These are phyloP conservation scores for Alloteropsis semialata DNA, from an alignment of 176 grass and related monocot species.

Conservation along the genomic window DNA sequence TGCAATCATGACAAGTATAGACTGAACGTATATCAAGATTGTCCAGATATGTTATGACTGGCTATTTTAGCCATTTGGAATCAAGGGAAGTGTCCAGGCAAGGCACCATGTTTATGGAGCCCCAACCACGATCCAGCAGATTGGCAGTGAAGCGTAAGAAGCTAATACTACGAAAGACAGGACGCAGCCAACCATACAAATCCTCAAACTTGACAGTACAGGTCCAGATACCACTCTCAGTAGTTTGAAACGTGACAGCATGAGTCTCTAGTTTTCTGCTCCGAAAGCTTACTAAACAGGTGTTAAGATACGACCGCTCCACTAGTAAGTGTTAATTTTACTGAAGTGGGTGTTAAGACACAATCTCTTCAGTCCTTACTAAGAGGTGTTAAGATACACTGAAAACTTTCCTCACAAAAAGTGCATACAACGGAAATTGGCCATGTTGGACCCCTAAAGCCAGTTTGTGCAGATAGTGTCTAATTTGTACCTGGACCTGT, in stretches of 20 bases:
- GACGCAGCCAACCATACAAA: not conserved
- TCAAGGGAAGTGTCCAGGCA: not conserved
- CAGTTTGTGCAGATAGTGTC: not conserved
- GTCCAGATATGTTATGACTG: constrained; percentile 13
- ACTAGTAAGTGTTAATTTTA: too few relatives aligned
- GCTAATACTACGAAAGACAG: not conserved
- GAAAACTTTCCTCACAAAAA: not conserved
- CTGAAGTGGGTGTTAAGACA: too few relatives aligned
- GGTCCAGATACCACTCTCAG: not conserved
- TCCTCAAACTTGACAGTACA: not conserved
- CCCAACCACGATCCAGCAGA: not conserved
- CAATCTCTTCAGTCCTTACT: too few relatives aligned
- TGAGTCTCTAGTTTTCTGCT: not conserved
- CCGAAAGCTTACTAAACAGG: not conserved
- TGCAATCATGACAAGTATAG: constrained; percentile 8
- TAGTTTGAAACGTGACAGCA: not conserved
- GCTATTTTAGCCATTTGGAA: constrained; percentile 1
- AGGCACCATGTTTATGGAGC: not conserved
- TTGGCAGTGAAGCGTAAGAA: not conserved
- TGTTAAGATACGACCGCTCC: too few relatives aligned
- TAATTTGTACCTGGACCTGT: not conserved
- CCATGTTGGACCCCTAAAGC: not conserved
- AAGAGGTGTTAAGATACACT: not conserved
- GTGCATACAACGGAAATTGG: not conserved
- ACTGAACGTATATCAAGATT: constrained; percentile 8